These are phyloP conservation scores for Cutaneotrichosporon sp. DNA, from an alignment of 1,284 basidiomycete genomes.

Conservation along the genomic window DNA sequence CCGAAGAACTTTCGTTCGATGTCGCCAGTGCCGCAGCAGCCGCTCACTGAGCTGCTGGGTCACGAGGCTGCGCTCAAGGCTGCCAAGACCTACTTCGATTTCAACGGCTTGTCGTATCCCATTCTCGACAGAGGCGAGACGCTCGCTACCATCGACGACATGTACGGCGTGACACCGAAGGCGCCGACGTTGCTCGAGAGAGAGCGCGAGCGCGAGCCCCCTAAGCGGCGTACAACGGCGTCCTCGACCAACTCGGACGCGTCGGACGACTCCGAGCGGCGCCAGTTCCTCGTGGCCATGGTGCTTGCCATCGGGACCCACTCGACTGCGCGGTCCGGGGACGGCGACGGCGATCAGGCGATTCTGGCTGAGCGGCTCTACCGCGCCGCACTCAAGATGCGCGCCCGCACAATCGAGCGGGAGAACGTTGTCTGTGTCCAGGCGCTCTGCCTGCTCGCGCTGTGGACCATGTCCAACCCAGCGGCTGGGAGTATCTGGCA, in stretches of 20 bases:
- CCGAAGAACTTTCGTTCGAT: background rate
- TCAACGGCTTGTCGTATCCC: conserved; percentile 28
- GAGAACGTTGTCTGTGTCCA: conserved; percentile 33
- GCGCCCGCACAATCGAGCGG: conserved; percentile 20
- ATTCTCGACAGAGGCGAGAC: conserved; percentile 26
- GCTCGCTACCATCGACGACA: conserved; percentile 20
- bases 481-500: conserved; percentile 28
- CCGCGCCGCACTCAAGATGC: conserved; percentile 17
- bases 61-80: conserved; percentile 23
- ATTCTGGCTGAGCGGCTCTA: conserved; percentile 7
- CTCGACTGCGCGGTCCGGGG: conserved; percentile 20
- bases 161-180: conserved; percentile 18
- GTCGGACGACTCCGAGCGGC: conserved; percentile 10
- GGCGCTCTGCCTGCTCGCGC: conserved; percentile 25
- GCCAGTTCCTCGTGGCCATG: conserved; percentile 34
- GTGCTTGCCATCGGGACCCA: conserved; percentile 29
- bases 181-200: background rate
- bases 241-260: background rate
- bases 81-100: conserved; percentile 25
- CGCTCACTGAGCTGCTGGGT: conserved; percentile 9
- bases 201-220: background rate
- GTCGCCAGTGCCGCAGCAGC: background rate
- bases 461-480: conserved; percentile 28
- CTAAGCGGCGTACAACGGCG: conserved; percentile 4
- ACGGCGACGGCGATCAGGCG: conserved; percentile 16